A percentile compares a stretch with the other conserved stretches of the same genome.
Conservation (phyloP, 805 yeast species). For the Suhomyces xylopsoci region DNA sequence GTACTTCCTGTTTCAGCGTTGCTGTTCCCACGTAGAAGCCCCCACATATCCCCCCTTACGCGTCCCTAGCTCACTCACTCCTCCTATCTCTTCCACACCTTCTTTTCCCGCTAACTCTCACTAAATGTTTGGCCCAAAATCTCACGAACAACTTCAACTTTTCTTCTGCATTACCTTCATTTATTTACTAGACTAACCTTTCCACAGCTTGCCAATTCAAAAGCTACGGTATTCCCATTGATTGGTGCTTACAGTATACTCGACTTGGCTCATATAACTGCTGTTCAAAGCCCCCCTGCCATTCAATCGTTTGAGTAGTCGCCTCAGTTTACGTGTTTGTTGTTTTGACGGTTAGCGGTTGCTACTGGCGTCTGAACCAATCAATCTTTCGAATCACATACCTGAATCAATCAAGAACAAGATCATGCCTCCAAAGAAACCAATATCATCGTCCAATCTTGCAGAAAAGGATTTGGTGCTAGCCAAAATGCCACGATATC, state of each 20-base stretch:
- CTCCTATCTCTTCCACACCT: neutral
- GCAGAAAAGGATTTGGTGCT: conserved; percentile 39
- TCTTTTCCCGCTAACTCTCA: neutral
- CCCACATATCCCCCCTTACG: neutral
- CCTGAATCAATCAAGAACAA: neutral
- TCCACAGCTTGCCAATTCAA: neutral
- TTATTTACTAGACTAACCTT: neutral
- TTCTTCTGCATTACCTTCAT: neutral
- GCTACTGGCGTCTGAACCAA: neutral
- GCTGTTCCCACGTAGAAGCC: neutral
- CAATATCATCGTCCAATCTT: conserved; percentile 13
- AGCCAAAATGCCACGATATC: conserved; percentile 44
- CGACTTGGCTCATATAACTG: neutral
- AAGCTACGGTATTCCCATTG: neutral
- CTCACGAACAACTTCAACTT: neutral
- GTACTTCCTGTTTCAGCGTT: neutral
- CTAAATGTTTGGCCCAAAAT: neutral
- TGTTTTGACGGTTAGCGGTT: neutral
- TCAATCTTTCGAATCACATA: neutral
- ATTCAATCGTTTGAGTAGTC: neutral
- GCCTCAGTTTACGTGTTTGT: neutral
- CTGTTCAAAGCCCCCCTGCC: neutral
- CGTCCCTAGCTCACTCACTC: neutral
- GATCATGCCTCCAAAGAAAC: conserved; percentile 35
- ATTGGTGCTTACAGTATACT: neutral